Conservation (phyloP, 1,139 yeast species). For the Geotrichum europaeum region DNA sequence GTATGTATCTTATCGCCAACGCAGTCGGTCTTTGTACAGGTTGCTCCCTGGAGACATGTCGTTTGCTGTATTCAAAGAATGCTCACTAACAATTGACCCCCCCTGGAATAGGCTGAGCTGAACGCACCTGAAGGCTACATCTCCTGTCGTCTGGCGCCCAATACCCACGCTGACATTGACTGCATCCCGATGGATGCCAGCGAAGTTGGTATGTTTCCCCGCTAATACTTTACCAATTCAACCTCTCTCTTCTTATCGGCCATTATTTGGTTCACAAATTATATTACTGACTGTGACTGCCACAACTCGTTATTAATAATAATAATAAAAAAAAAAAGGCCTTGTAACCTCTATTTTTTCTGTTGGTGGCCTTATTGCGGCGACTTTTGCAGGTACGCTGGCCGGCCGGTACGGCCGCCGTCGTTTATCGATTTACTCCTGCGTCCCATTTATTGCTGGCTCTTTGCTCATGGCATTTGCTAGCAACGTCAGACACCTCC, state of each 20-base stretch:
- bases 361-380: conserved; percentile 80
- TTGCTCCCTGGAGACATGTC: background rate
- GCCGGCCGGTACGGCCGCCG: conserved; percentile 67
- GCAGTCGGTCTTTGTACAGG: background rate
- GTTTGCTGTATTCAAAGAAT: background rate
- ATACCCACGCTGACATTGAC: conserved; percentile 30
- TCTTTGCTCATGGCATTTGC: conserved; percentile 56
- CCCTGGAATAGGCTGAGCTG: conserved; percentile 53
- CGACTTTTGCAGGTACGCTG: conserved; percentile 61
- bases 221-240: background rate
- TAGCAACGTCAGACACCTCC: conserved; percentile 40
- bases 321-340: background rate
- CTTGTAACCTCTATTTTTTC: conserved; percentile 73
- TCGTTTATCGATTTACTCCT: conserved; percentile 49
- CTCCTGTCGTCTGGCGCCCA: conserved; percentile 41
- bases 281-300: background rate
- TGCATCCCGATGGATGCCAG: conserved; percentile 60
- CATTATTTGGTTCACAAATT: background rate
- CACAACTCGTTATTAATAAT: background rate
- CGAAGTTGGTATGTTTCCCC: conserved; percentile 52
- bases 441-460: conserved; percentile 57
- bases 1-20: conserved; percentile 22
- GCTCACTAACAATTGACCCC: background rate
- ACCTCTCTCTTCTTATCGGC: too few species aligned
- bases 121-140: conserved; percentile 73